Percentiles rank a stretch among this genome's conserved stretches.
These are phyloP conservation scores for Xylariaceae sp. DNA, from an alignment of 2,329 filamentous ascomycete species.

Conservation along the genomic window DNA sequence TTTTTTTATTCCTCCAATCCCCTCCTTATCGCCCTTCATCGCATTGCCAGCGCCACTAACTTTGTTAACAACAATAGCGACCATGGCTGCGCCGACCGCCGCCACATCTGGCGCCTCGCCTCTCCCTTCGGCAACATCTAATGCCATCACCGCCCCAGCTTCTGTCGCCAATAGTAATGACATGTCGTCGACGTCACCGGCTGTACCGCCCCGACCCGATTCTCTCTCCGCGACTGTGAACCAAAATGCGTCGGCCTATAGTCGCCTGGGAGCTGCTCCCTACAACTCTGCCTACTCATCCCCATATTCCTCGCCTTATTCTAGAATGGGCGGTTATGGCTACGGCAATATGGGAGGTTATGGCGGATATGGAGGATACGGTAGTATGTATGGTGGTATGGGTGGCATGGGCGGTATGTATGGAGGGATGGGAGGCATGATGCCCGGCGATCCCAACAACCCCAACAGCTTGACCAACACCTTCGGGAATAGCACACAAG, in stretches of 20 bases:
- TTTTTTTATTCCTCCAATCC: constrained; percentile 8
- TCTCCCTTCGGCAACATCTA: constrained; percentile 38
- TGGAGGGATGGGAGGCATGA: constrained; percentile 43
- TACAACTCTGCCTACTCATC: constrained; percentile 47
- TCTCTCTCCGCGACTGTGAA: constrained; percentile 77
- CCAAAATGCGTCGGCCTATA: constrained; percentile 82
- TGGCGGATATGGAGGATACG: constrained; percentile 34
- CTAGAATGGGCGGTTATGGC: constrained; percentile 36
- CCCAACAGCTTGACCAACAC: constrained; percentile 92
- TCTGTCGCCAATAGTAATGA: constrained; percentile 32
- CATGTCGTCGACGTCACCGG: constrained; percentile 50
- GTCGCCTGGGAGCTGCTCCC: constrained; percentile 51
- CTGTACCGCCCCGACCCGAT: constrained; percentile 75
- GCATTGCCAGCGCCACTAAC: constrained; percentile 22
- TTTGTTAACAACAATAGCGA: constrained; percentile 30
- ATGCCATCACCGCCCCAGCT: constrained; percentile 34
- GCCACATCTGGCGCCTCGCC: constrained; percentile 40
- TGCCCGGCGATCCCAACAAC: constrained; percentile 67
- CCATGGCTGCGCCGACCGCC: constrained; percentile 37
- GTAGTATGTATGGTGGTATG: constrained; percentile 36
- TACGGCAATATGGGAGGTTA: constrained; percentile 41
- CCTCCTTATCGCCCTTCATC: constrained; percentile 13
- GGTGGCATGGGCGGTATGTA: constrained; percentile 41
- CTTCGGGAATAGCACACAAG: constrained; percentile 90
- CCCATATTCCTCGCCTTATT: constrained; percentile 44